Conservation (phyloP, 1,284 basidiomycete genomes). For the Cutaneotrichosporon sp. region DNA sequence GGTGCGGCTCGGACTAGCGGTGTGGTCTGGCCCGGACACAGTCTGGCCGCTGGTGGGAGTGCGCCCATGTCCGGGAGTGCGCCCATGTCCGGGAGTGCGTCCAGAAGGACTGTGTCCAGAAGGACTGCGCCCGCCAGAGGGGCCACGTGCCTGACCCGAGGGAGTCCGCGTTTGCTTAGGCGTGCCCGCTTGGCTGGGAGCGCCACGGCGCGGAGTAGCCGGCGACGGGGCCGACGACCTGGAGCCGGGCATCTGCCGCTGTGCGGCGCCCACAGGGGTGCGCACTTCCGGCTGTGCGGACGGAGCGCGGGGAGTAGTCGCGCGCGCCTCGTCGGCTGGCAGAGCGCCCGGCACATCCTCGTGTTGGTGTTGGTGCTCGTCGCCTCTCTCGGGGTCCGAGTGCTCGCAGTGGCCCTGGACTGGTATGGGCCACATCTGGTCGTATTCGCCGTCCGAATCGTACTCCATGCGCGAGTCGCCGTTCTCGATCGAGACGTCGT, state of each 20-base stretch:
- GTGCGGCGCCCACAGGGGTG: neutral
- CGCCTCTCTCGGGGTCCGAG: neutral
- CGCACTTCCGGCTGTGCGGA: neutral
- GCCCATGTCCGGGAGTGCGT: neutral
- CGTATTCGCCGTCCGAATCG: conserved; percentile 30
- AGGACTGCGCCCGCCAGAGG: too few species aligned
- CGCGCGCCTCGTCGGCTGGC: neutral
- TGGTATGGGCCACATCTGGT: conserved; percentile 14
- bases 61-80: neutral
- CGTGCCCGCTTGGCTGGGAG: neutral
- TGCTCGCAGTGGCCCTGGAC: neutral
- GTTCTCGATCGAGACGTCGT: conserved; percentile 20
- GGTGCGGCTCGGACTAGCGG: too few species aligned
- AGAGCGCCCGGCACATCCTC: neutral
- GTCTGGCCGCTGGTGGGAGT: too few species aligned
- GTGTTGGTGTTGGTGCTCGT: neutral
- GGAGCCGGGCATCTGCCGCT: neutral
- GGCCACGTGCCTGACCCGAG: neutral
- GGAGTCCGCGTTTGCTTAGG: neutral
- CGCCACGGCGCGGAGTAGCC: neutral
- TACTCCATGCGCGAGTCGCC: conserved; percentile 11
- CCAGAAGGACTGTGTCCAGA: neutral
- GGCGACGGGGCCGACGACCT: neutral
- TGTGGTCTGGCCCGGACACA: too few species aligned
- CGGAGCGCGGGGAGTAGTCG: neutral